These are phyloP conservation scores for Trypanosoma grayi DNA, from an alignment of 208 protist genomes.

Conservation along the genomic window DNA sequence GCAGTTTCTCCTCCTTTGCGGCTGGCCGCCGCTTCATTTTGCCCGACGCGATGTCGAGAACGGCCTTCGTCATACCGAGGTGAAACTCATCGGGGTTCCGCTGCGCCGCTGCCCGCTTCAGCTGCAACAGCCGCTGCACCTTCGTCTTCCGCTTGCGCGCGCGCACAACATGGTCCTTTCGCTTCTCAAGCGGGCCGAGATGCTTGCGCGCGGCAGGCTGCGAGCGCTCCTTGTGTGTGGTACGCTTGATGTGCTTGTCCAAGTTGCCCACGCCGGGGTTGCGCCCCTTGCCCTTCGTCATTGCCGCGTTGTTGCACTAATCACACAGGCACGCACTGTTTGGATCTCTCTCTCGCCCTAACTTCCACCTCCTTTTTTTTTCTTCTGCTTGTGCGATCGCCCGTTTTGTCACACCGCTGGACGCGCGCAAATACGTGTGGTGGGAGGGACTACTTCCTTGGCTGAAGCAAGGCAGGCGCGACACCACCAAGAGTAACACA, in stretches of 20 bases:
- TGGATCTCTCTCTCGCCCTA: background rate
- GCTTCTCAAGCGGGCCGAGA: conserved; percentile 92
- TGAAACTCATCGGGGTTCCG: conserved; percentile 94
- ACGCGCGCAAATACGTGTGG: too few species aligned
- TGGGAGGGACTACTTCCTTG: too few species aligned
- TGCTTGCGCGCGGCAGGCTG: conserved; percentile 78
- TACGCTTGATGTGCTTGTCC: conserved; percentile 88
- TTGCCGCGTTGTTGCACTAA: conserved; percentile 14
- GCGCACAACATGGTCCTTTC: conserved; percentile 91
- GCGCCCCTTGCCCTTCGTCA: conserved; percentile 86
- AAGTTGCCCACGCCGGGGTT: conserved; percentile 83
- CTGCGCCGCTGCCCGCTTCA: conserved; percentile 84
- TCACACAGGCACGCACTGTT: background rate
- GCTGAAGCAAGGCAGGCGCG: too few species aligned
- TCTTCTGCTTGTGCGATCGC: too few species aligned
- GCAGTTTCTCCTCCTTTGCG: conserved; percentile 43
- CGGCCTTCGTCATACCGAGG: conserved; percentile 91
- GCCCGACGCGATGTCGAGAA: conserved; percentile 83
- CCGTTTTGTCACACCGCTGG: too few species aligned
- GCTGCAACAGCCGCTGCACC: conserved; percentile 59
- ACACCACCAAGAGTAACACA: too few species aligned
- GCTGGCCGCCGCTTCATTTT: conserved; percentile 63
- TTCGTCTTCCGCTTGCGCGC: conserved; percentile 77
- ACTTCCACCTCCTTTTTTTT: background rate
- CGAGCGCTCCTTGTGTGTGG: conserved; percentile 86